Percentiles rank a stretch among this genome's conserved stretches.
Evolutionary conservation across 257 asterid species (phyloP).

Genomic region (Cruciata laevipes): DNA sequence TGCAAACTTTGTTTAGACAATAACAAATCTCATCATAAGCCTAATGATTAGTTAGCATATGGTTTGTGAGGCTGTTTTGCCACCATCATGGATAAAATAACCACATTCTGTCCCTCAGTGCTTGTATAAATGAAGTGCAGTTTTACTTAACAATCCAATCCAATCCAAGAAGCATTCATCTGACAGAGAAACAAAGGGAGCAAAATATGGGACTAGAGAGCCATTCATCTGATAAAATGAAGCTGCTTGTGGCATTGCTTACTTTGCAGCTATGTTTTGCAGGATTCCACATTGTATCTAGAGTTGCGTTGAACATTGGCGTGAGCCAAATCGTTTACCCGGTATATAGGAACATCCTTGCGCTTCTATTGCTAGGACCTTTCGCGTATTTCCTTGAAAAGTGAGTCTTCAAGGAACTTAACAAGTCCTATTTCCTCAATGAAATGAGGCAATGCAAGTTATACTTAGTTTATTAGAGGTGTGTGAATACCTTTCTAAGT

Average conservation of each 20-base stretch:
- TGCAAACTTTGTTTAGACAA: conserved; percentile 23
- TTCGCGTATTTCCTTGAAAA: conserved; percentile 72
- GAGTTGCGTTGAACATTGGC: conserved; percentile 80
- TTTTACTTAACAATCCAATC: not conserved
- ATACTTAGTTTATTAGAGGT: not conserved
- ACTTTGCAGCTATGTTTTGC: conserved; percentile 72
- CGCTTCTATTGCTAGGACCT: conserved; percentile 62
- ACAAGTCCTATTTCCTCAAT: not conserved
- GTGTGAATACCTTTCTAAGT: not conserved
- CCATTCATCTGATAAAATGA: conserved; percentile 42
- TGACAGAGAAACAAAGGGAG: conserved; percentile 12
- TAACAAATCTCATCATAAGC: conserved; percentile 26
- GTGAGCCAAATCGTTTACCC: conserved; percentile 86
- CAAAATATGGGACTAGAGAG: conserved; percentile 38
- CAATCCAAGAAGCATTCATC: not conserved
- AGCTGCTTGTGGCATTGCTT: conserved; percentile 58
- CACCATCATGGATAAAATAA: conserved; percentile 16
- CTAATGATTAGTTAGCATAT: conserved; percentile 53
- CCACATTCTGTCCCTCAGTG: not conserved
- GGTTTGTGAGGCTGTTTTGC: conserved; percentile 21
- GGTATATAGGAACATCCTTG: conserved; percentile 70
- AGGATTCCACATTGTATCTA: conserved; percentile 80
- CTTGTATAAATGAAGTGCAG: conserved; percentile 3
- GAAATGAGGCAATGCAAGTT: not conserved
- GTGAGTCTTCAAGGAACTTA: conserved; percentile 27